Base-by-base conservation (phyloP, 2,329 filamentous ascomycete genomes). In the Pyricularia grisea region DNA sequence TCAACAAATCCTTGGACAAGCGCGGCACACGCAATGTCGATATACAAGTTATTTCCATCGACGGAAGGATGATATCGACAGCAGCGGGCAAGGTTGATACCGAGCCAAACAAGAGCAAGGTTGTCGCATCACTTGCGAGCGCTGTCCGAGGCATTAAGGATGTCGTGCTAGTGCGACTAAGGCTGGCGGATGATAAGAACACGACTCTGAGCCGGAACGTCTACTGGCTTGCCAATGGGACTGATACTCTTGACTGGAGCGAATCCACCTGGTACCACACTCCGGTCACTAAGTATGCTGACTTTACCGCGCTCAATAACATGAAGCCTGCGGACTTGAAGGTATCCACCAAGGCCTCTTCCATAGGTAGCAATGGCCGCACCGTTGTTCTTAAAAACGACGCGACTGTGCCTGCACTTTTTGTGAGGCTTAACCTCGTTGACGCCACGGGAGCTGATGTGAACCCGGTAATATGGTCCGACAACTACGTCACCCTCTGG, bases 401-500 rank as follows among this genome's bases (percentile, higher is more conserved):
- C 61, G 83, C 84, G 0, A 68, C 76, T 0, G 74, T 84, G 0
- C 87, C 87, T 0, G 88, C 87, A 0, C 83, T 89, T 65, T 90
- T 90, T 71, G 72, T 90, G 10, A 78, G 82, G 1, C 68, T 89
- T 33, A 81, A 81, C 65, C 74, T 88, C 1, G 78, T 87, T 0
- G 80, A 86, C 70, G 71, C 68, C 2, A 70, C 74, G 0, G 81
- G 81, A 0, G 72, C 77, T 0, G 84, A 87, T 67, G 78, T 88
- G 0, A 71, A 81, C 4, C 85, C 86, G 0, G 80, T 87, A 0
- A 78, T 79, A 25, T 90, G 87, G 87, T 83, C 82, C 0, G 87
- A 89, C 71, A 90, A 90, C 70, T 90, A 89, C 70, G 78, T 90
- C 14, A 88, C 87, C 1, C 75, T 90, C 11, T 88, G 84, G 80